Conservation (phyloP, 140 eudicot genomes). For the Stevia rebaudiana region DNA sequence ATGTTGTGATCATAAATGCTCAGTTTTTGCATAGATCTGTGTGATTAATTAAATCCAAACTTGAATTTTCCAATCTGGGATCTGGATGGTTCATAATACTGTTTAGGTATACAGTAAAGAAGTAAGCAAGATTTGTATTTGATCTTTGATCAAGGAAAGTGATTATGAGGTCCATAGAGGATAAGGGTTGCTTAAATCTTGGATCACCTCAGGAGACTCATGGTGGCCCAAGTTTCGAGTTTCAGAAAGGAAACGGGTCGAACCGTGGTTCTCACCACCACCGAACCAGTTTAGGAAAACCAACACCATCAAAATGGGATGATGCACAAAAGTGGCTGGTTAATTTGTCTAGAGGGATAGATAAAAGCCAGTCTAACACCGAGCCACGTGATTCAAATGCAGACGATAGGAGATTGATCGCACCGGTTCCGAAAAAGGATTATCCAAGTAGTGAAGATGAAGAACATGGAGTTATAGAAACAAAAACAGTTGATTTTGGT, state of each 20-base stretch:
- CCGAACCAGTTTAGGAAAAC: slow-evolving; percentile 66
- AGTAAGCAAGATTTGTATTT: no score
- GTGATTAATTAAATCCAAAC: no score
- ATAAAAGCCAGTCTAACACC: slow-evolving; percentile 44
- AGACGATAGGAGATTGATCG: slow-evolving; percentile 62
- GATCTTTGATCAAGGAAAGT: no score
- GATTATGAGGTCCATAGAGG: slow-evolving; percentile 80
- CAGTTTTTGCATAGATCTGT: no score
- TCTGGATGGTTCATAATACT: no score
- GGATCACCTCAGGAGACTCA: slow-evolving; percentile 41
- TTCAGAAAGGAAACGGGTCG: no score
- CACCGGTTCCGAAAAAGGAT: slow-evolving; percentile 44
- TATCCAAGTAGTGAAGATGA: slow-evolving; percentile 45
- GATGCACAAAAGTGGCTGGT: slow-evolving; percentile 90
- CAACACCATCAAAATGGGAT: slow-evolving; percentile 87
- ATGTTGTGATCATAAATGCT: no score
- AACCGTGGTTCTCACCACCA: slow-evolving; percentile 39
- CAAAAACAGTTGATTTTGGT: slow-evolving; percentile 60
- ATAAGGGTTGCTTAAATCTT: slow-evolving; percentile 51
- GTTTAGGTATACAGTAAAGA: no score
- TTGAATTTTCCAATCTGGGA: no score
- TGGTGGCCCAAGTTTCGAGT: no score
- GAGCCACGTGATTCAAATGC: slow-evolving; percentile 75
- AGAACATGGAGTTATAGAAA: slow-evolving; percentile 42
- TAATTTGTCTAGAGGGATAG: slow-evolving; percentile 59